Percentiles rank a stretch among this genome's conserved stretches.
Evolutionary conservation across 495 filamentous ascomycete genomes (phyloP).

Genomic region (Aspergillus wentii): DNA sequence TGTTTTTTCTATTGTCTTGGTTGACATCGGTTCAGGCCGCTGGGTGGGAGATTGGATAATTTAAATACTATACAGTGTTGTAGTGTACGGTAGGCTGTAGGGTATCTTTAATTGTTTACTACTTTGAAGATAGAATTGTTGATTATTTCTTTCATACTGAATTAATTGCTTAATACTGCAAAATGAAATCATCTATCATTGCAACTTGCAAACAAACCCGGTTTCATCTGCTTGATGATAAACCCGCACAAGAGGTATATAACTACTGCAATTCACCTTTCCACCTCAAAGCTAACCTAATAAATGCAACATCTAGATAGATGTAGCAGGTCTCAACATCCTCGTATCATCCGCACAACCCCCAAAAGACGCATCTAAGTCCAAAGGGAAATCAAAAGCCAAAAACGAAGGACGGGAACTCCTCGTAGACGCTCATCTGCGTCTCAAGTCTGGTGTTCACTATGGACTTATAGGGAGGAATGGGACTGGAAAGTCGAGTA

Average conservation of each 20-base stretch:
- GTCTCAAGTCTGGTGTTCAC: conserved; percentile 62
- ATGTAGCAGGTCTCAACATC: conserved; percentile 63
- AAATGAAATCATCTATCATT: conserved; percentile 31
- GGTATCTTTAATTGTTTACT: too few relatives aligned
- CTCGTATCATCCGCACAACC: conserved; percentile 40
- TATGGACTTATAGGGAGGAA: conserved; percentile 76
- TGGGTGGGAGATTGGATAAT: too few relatives aligned
- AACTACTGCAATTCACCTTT: neutral
- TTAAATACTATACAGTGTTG: too few relatives aligned
- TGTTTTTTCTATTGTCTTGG: neutral
- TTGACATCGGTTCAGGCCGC: neutral
- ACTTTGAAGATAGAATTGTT: too few relatives aligned
- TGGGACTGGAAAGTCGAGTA: conserved; percentile 77
- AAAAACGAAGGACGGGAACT: conserved; percentile 58
- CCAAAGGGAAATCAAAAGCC: conserved; percentile 49
- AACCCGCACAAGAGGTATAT: conserved; percentile 38
- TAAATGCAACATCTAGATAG: conserved; percentile 41
- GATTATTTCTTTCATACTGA: too few relatives aligned
- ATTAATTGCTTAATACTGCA: too few relatives aligned
- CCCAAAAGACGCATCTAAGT: conserved; percentile 21
- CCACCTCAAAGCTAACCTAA: neutral
- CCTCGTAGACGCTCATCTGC: conserved; percentile 60
- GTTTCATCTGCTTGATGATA: conserved; percentile 39
- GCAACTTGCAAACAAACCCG: conserved; percentile 45
- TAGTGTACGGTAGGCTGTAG: too few relatives aligned